phyloP scores from a whole-genome alignment of 768 basidiomycete genomes.

The Phylloporus rhodoxanthus region DNA sequence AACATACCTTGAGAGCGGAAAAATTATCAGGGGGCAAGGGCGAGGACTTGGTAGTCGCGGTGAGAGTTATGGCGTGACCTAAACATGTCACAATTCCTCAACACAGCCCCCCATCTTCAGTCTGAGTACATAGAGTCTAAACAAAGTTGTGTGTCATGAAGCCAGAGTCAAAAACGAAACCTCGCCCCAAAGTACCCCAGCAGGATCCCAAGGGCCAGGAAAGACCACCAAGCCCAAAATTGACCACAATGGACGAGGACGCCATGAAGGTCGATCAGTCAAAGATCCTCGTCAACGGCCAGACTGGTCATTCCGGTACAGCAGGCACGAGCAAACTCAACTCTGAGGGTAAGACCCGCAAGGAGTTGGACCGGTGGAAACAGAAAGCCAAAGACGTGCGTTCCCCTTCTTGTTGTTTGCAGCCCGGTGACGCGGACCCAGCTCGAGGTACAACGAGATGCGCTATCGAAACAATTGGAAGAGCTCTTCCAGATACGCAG shows the following conservation, averaged over 20 bases:
- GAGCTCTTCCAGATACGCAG: constrained; percentile 51
- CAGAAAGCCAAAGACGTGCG: constrained; percentile 25
- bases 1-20: constrained; percentile 32
- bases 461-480: constrained; percentile 51
- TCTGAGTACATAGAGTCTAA: no score
- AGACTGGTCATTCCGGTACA: neutral
- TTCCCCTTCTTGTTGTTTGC: neutral
- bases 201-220: neutral
- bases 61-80: constrained; percentile 1
- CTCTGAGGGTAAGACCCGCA: constrained; percentile 12
- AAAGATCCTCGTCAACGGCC: neutral
- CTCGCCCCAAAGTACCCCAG: constrained; percentile 9
- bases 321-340: constrained; percentile 11
- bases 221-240: neutral
- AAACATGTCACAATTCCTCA: constrained; percentile 15
- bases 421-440: constrained; percentile 3
- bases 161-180: constrained; percentile 14
- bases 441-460: constrained; percentile 39
- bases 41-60: constrained; percentile 2
- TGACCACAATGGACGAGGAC: constrained; percentile 8
- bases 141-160: no score
- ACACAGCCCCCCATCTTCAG: constrained; percentile 22
- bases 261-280: constrained; percentile 12
- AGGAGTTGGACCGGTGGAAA: constrained; percentile 30
- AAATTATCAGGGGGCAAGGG: neutral